A percentile compares a stretch with the other conserved stretches of the same genome.
Evolutionary conservation across 441 rosid genomes (phyloP).

Genomic region (Sinapis alba): DNA sequence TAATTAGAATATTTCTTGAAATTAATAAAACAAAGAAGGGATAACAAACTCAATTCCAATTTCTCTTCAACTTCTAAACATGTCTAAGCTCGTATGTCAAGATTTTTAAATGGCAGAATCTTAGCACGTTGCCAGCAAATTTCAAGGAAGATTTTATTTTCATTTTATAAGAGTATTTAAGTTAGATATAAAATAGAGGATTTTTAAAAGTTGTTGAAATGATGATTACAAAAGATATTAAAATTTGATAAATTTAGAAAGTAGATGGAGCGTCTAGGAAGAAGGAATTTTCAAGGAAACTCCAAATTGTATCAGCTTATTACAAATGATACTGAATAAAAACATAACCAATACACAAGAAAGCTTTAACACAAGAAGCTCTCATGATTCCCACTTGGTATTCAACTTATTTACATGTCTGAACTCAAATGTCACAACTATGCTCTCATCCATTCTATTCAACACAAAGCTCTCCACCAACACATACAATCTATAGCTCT

Average conservation of each 20-base stretch:
- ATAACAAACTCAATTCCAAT: not conserved
- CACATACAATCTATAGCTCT: not conserved
- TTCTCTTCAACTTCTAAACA: conserved; percentile 6
- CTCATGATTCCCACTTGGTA: not conserved
- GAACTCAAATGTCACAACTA: not conserved
- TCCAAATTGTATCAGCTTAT: not conserved
- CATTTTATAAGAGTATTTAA: not conserved
- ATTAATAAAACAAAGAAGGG: not conserved
- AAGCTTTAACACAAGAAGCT: not conserved
- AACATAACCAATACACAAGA: not conserved
- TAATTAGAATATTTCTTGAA: not conserved
- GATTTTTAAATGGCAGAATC: conserved; percentile 11
- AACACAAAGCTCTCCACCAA: not conserved
- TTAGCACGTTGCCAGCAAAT: conserved; percentile 11
- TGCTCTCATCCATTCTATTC: not conserved
- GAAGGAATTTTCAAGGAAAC: not conserved
- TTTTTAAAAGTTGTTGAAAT: conserved; percentile 2
- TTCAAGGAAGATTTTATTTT: conserved; percentile 6
- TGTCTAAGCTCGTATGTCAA: not conserved
- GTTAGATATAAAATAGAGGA: not conserved
- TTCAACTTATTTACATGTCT: not conserved
- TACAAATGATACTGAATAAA: not conserved
- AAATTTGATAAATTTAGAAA: not conserved
- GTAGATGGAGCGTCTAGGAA: not conserved
- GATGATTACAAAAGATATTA: not conserved